Conservation (phyloP, 1,284 basidiomycete genomes). For the Anthracocystis walkeri region DNA sequence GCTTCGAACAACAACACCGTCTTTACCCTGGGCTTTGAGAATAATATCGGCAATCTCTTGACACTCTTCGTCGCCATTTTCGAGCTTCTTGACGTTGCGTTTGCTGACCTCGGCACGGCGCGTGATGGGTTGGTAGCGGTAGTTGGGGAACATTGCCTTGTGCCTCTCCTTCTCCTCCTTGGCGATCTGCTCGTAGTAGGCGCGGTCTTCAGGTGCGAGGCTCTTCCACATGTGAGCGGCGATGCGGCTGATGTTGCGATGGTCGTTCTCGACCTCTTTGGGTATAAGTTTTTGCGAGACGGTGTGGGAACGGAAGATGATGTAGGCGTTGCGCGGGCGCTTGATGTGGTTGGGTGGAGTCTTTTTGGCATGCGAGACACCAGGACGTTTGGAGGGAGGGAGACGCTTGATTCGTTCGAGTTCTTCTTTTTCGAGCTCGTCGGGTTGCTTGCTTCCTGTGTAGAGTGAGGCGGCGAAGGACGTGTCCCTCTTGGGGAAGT, state of each 20-base stretch:
- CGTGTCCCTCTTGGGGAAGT: conserved; percentile 20
- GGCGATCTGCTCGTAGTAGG: conserved; percentile 56
- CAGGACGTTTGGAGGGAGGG: conserved; percentile 38
- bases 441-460: conserved; percentile 6
- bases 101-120: conserved; percentile 36
- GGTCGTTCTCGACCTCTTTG: conserved; percentile 83
- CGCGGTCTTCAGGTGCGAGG: conserved; percentile 51
- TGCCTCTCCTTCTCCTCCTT: conserved; percentile 61
- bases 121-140: conserved; percentile 60
- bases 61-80: conserved; percentile 59
- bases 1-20: conserved; percentile 36
- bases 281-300: conserved; percentile 82
- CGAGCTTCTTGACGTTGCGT: conserved; percentile 53
- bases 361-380: conserved; percentile 59
- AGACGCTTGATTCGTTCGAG: conserved; percentile 11
- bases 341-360: conserved; percentile 77
- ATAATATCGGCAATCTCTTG: conserved; percentile 62
- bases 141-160: conserved; percentile 57
- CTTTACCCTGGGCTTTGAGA: conserved; percentile 56
- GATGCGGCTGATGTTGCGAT: conserved; percentile 77
- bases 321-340: conserved; percentile 92
- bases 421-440: not conserved
- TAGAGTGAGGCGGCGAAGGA: conserved; percentile 8
- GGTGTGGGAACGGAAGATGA: conserved; percentile 90
- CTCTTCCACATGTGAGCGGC: conserved; percentile 68